phyloP scores from a whole-genome alignment of 257 asterid species.

The Thymus mandschuricus region DNA sequence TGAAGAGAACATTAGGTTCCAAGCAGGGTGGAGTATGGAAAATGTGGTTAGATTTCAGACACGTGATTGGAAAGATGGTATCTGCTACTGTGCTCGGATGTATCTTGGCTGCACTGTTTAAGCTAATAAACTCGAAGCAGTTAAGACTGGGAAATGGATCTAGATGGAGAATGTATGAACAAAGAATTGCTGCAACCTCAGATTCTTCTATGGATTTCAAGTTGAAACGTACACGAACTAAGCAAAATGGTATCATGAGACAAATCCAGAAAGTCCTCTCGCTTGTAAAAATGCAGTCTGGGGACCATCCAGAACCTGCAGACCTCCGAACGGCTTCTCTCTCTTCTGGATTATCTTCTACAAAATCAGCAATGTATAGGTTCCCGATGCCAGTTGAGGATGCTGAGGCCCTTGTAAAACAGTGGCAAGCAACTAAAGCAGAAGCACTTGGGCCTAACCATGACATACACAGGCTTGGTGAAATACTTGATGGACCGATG shows the following conservation, averaged over 20 bases:
- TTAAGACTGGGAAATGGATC: constrained; percentile 56
- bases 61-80: constrained; percentile 57
- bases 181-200: constrained; percentile 43
- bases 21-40: constrained; percentile 64
- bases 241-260: constrained; percentile 45
- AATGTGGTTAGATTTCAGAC: constrained; percentile 50
- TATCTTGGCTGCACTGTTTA: constrained; percentile 51
- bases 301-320: constrained; percentile 48
- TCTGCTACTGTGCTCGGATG: constrained; percentile 74
- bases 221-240: constrained; percentile 33
- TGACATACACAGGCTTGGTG: constrained; percentile 61
- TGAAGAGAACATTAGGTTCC: constrained; percentile 79
- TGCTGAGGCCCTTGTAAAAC: constrained; percentile 90
- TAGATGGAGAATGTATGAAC: constrained; percentile 48
- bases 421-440: constrained; percentile 87
- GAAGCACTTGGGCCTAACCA: constrained; percentile 93
- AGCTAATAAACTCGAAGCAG: constrained; percentile 52
- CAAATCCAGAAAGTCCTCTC: constrained; percentile 59
- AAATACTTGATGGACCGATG: constrained; percentile 91
- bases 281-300: constrained; percentile 42
- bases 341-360: constrained; percentile 66
- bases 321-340: constrained; percentile 55
- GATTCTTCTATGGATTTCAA: constrained; percentile 49
- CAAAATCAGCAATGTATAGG: constrained; percentile 51
- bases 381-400: constrained; percentile 82